Evolutionary conservation across 2,329 filamentous ascomycete genomes (phyloP).

Genomic region (Hypoxylon sp.): DNA sequence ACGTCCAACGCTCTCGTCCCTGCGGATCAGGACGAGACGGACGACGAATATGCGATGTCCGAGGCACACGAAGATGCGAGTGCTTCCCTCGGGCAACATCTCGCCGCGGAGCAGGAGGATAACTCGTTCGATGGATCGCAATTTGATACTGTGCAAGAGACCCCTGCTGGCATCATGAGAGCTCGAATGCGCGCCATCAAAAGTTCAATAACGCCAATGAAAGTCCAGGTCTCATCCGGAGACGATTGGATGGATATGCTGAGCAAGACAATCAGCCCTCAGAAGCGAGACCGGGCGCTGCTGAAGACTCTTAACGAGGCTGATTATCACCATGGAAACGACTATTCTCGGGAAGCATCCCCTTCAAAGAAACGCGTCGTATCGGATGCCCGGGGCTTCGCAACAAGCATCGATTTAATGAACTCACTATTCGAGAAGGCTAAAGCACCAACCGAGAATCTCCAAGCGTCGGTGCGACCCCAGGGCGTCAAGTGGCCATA

Average conservation of each 20-base stretch:
- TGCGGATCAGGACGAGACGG: conserved; percentile 77
- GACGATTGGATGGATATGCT: conserved; percentile 96
- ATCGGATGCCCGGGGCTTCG: conserved; percentile 75
- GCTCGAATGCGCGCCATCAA: conserved; percentile 75
- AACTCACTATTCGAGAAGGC: conserved; percentile 89
- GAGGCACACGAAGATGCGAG: conserved; percentile 82
- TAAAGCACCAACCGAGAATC: conserved; percentile 69
- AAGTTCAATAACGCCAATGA: conserved; percentile 70
- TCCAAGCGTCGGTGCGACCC: conserved; percentile 65
- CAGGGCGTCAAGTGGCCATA: conserved; percentile 90
- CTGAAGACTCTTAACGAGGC: conserved; percentile 73
- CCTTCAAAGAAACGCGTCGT: conserved; percentile 56
- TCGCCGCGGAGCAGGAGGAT: conserved; percentile 80
- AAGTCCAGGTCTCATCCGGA: conserved; percentile 74
- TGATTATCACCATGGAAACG: conserved; percentile 65
- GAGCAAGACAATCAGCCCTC: conserved; percentile 92
- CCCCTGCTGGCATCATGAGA: conserved; percentile 73
- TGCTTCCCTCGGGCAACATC: conserved; percentile 80
- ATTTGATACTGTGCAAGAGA: conserved; percentile 62
- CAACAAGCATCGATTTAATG: conserved; percentile 95
- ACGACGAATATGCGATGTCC: conserved; percentile 82
- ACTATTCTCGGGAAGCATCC: conserved; percentile 49
- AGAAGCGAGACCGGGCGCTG: conserved; percentile 89
- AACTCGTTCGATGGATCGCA: conserved; percentile 68
- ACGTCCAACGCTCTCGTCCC: conserved; percentile 72